phyloP scores from a whole-genome alignment of 257 asterid genomes.

The Solanum appendiculatum region DNA sequence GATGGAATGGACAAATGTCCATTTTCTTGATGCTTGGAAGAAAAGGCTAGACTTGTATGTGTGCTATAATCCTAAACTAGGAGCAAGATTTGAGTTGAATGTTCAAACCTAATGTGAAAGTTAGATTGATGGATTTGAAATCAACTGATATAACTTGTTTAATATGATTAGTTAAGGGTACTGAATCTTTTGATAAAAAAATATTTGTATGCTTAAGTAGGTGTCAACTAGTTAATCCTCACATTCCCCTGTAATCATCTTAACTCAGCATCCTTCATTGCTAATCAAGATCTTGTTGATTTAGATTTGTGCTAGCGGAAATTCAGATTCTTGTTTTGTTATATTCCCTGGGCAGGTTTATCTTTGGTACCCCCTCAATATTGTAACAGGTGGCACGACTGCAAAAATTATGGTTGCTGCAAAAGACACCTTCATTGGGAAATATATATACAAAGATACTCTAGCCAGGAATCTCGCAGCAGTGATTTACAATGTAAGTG shows the following conservation, averaged over 20 bases:
- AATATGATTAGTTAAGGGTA: neutral
- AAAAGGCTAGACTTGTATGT: neutral
- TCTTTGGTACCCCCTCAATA: slow-evolving; percentile 91
- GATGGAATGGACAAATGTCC: neutral
- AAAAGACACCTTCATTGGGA: slow-evolving; percentile 85
- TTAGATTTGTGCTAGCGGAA: neutral
- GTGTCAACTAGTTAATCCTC: neutral
- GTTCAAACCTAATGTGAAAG: neutral
- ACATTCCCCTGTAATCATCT: neutral
- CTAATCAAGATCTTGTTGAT: neutral
- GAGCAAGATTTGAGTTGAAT: neutral
- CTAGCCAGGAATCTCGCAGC: slow-evolving; percentile 90
- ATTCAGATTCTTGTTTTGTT: slow-evolving; percentile 1
- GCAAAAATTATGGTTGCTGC: slow-evolving; percentile 97
- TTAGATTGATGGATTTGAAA: neutral
- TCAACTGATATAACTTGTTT: neutral
- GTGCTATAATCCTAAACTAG: neutral
- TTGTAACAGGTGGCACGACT: slow-evolving; percentile 92
- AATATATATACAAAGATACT: slow-evolving; percentile 91
- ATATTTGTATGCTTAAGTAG: neutral
- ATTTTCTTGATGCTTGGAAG: neutral
- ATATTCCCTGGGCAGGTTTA: slow-evolving; percentile 47
- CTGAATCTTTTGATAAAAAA: neutral
- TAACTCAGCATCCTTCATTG: neutral
- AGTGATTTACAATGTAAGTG: slow-evolving; percentile 70